Base-by-base conservation (phyloP, 1,139 yeast species). In the Sugiyamaella neomexicana region DNA sequence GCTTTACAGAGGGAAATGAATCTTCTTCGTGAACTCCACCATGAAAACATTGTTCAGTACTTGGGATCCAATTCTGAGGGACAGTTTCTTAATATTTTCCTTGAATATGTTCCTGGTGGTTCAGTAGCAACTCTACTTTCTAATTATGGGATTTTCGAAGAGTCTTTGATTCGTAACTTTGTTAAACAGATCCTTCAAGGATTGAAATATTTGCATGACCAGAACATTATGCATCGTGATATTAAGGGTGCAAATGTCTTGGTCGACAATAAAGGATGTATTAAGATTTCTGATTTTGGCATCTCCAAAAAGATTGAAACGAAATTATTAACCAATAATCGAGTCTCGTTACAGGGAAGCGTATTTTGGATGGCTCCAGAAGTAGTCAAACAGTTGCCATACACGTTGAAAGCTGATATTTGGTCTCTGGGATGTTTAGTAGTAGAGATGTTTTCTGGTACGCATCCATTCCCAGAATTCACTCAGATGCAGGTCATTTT, bases 321-420 rank as follows among this genome's bases (percentile, higher is more conserved):
- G 7, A 63, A 68, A 37, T 58, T 69, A 46, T 59, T 70, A 32
- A 58, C 67, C 46, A 75, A 78, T 25, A 83, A 88, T 62, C 78
- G 97, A 47, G 93, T 90, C 0, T 89, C 97, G 0, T 70, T 91
- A 47, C 97, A 90, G 72, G 98, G 98, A 0, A 88, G 96, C 5
- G 96, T 90, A 0, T 91, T 85, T 66, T 91, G 98, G 98, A 91
- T 91, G 98, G 97, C 97, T 0, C 98, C 98, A 0, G 98, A 91
- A 68, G 97, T 91, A 12, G 97, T 90, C 12, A 88, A 89, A 65
- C 97, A 90, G 66, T 85, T 89, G 1, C 88, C 93, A 0, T 88
- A 89, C 56, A 90, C 97, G 4, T 82, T 86, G 50, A 89, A 88
- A 67, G 96, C 96, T 0, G 98, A 91, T 68, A 89, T 91, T 31